Base-by-base conservation (phyloP, 73 alveolate genomes). In the Symbiodinium pilosum region DNA sequence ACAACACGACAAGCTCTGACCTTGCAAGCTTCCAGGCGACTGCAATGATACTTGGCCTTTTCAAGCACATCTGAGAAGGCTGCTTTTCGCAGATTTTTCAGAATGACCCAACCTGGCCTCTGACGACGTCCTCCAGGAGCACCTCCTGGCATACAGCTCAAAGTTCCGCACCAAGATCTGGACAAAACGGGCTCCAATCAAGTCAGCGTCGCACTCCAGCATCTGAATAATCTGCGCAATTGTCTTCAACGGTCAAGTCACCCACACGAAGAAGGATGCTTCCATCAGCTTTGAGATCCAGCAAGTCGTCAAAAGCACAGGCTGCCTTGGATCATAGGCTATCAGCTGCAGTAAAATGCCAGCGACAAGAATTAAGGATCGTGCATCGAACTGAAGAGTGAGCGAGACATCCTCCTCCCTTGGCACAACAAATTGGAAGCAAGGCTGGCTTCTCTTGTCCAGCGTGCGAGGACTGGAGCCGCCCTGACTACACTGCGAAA, bases 31-130 rank as follows among this genome's bases (percentile, higher is more conserved):
- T 59, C 95, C 34, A 38, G 2, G 54, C 44, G 95, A 44, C 95
- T 88, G 86, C 95, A 88, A 40, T 68, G 95, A 56, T 88, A 88
- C 86, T 88, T 88, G 64, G 95, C 95, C 95, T 88, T 30, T 30
- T 26, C 26, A n/a, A n/a, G n/a, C 26, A 12, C 71, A 54, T 54
- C 71, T 30, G 71, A 5, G 14, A 5, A 5, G 14, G n/a, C n/a
- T 54, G 71, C 4, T 54, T 54, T 54, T 30, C 68, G n/a, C 71
- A n/a, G n/a, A n/a, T 54, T 24, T 30, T 54, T 54, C 71, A 54
- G 38, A 0, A 21, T n/a, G 77, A 26, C 77, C 28, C 32, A 12
- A 4, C 28, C 41, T 64, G 77, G 77, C 77, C 87, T 77, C 93
- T 0, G 93, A 54, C 30, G n/a, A 43, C 26, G 47, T 43, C 77